Conservation (phyloP, 352 stramenopile genomes). For the Phytophthora aleatoria region DNA sequence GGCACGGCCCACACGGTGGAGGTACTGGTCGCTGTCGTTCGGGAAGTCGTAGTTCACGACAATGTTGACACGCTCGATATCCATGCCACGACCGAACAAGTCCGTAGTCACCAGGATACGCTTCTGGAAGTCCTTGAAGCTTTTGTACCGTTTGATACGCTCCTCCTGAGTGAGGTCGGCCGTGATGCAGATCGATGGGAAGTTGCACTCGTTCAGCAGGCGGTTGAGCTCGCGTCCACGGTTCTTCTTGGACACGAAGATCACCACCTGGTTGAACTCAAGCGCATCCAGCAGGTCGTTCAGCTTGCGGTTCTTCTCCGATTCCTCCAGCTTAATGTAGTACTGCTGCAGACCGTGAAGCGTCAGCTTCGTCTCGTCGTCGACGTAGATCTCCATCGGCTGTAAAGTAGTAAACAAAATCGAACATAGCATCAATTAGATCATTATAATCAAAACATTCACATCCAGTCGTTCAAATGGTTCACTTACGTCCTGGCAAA, state of each 20-base stretch:
- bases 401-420: conserved; percentile 32
- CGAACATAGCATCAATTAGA: conserved; percentile 2
- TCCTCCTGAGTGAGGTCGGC: conserved; percentile 98
- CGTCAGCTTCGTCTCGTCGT: conserved; percentile 99
- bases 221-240: conserved; percentile 97
- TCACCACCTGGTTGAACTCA: conserved; percentile 99
- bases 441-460: background rate
- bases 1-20: conserved; percentile 98
- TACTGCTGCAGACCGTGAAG: conserved; percentile 99
- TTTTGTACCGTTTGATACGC: conserved; percentile 98
- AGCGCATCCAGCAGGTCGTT: conserved; percentile 99
- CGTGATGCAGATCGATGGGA: conserved; percentile 99
- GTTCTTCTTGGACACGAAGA: conserved; percentile 98
- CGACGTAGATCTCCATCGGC: conserved; percentile 99
- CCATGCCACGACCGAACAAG: conserved; percentile 99
- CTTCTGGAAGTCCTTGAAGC: conserved; percentile 99
- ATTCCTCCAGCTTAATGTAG: conserved; percentile 99
- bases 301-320: conserved; percentile 99
- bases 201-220: conserved; percentile 99
- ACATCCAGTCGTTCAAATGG: background rate
- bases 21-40: conserved; percentile 97
- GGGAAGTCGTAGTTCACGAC: conserved; percentile 99
- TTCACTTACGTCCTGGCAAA: conserved; percentile 96
- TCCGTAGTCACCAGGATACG: conserved; percentile 99
- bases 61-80: conserved; percentile 99